Evolutionary conservation across 2,329 filamentous ascomycete species (phyloP), one percentile per base, ranked within the genome.

Genomic region (Paecilomyces dactylethromorphus): DNA sequence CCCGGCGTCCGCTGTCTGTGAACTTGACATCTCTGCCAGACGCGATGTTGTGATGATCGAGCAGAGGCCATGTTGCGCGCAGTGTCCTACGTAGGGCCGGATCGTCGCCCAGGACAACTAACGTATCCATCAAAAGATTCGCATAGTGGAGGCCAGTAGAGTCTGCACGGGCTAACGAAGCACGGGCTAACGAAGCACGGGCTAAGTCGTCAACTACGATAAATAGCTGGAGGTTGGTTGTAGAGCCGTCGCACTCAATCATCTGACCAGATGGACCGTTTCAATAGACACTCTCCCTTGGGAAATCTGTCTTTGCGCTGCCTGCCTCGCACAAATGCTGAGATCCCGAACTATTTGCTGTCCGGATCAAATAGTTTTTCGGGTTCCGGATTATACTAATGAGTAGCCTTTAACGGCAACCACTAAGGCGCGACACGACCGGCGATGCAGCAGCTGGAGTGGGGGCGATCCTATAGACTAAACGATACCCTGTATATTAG

Each of bases 1-100:
- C 73, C 79, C 52, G 85, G 80, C 15, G 78, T 85, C 26, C 71
- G 78, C 56, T 68, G 66, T 62, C 56, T 77, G 54, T 76, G 64
- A 66, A 6, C n/a, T 18, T 1, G 13, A 45, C 39, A 8, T 21
- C 3, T 39, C 35, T n/a, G n/a, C 35, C n/a, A 15, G 35, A 15
- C 3, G 35, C 6, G 35, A 39, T 15, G 35, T 10, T 10, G 32
- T 12, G 32, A 45, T 18, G 39, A 45, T 45, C 39, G 39, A 45
- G 39, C 39, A 45, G 39, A 45, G 35, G 18, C 39, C 39, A 39
- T 39, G 35, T 13, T 13, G 35, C n/a, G 33, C 33, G 13, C 33
- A 39, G 33, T 45, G 35, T 26, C 35, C 35, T 39, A 13, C 15
- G n/a, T 39, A 15, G 35, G n/a, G 35, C 35, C 15, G 35, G 35